Evolutionary conservation across 495 filamentous ascomycete genomes (phyloP).

Genomic region (Daldinia caldariorum): DNA sequence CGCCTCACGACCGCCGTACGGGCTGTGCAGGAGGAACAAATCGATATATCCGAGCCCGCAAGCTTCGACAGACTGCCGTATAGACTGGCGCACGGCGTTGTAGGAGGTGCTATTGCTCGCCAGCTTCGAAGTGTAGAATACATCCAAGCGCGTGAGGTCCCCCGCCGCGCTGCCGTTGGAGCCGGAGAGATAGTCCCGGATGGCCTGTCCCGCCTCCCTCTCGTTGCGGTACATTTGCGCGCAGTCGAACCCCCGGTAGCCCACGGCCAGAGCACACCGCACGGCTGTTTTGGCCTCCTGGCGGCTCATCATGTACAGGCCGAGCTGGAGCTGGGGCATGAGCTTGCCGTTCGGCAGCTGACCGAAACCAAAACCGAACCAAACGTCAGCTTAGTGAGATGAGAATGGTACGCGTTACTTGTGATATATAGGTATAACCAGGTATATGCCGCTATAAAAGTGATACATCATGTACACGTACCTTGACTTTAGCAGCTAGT

Average conservation of each 20-base stretch:
- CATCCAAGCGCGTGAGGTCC: constrained; percentile 63
- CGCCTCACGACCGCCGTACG: constrained; percentile 68
- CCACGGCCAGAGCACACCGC: constrained; percentile 59
- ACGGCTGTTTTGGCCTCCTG: constrained; percentile 60
- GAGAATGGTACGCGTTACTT: not conserved
- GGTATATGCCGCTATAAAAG: not conserved
- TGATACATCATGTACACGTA: constrained; percentile 24
- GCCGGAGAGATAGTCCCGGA: constrained; percentile 59
- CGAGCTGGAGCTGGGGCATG: constrained; percentile 73
- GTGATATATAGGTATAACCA: not conserved
- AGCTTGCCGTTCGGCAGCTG: constrained; percentile 66
- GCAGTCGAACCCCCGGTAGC: constrained; percentile 65
- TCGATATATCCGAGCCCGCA: constrained; percentile 73
- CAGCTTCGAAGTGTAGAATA: constrained; percentile 77
- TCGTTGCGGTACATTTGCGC: constrained; percentile 74
- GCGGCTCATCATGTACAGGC: constrained; percentile 70
- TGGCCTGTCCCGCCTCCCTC: constrained; percentile 65
- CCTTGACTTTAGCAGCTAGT: constrained; percentile 35
- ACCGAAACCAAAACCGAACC: constrained; percentile 4
- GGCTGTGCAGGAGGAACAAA: constrained; percentile 73
- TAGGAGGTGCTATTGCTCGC: constrained; percentile 64
- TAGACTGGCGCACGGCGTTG: constrained; percentile 63
- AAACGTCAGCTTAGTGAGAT: constrained; percentile 43
- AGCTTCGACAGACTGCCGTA: constrained; percentile 63
- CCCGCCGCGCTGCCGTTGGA: constrained; percentile 49